These are phyloP conservation scores for Cordyceps fumosorosea DNA, from an alignment of 2,329 filamentous ascomycete genomes.

Conservation along the genomic window DNA sequence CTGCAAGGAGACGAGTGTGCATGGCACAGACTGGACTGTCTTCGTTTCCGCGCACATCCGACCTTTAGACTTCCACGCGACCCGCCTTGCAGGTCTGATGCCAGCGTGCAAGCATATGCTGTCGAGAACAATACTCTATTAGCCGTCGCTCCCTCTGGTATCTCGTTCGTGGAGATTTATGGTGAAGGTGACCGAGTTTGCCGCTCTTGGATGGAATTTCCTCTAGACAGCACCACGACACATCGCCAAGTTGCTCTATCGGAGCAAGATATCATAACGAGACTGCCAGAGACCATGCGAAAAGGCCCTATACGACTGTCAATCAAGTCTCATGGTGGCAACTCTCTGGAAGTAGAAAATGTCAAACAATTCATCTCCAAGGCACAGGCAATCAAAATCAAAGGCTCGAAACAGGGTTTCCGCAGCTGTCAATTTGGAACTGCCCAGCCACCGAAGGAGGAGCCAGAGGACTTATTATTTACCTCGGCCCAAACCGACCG, in stretches of 20 bases:
- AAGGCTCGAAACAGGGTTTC: slow-evolving; percentile 64
- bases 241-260: slow-evolving; percentile 68
- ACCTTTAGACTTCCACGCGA: slow-evolving; percentile 84
- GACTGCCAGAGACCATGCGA: slow-evolving; percentile 65
- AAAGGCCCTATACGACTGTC: slow-evolving; percentile 65
- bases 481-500: slow-evolving; percentile 62
- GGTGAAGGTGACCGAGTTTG: slow-evolving; percentile 75
- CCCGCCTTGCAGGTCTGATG: slow-evolving; percentile 54
- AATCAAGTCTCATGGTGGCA: slow-evolving; percentile 70
- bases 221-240: slow-evolving; percentile 52
- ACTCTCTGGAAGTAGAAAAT: slow-evolving; percentile 70
- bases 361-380: slow-evolving; percentile 66
- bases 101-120: slow-evolving; percentile 78
- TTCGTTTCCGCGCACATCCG: slow-evolving; percentile 85
- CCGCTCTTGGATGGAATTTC: slow-evolving; percentile 74
- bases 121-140: slow-evolving; percentile 71
- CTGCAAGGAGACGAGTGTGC: slow-evolving; percentile 74
- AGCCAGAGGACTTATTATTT: slow-evolving; percentile 67
- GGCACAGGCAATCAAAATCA: slow-evolving; percentile 64
- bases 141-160: slow-evolving; percentile 71
- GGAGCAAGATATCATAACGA: slow-evolving; percentile 66
- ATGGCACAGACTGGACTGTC: slow-evolving; percentile 84
- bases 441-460: slow-evolving; percentile 63
- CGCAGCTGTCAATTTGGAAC: slow-evolving; percentile 67
- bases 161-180: slow-evolving; percentile 81